Evolutionary conservation across 768 basidiomycete genomes (phyloP), one percentile per base, ranked within the genome.

Genomic region (Trametes maxima): DNA sequence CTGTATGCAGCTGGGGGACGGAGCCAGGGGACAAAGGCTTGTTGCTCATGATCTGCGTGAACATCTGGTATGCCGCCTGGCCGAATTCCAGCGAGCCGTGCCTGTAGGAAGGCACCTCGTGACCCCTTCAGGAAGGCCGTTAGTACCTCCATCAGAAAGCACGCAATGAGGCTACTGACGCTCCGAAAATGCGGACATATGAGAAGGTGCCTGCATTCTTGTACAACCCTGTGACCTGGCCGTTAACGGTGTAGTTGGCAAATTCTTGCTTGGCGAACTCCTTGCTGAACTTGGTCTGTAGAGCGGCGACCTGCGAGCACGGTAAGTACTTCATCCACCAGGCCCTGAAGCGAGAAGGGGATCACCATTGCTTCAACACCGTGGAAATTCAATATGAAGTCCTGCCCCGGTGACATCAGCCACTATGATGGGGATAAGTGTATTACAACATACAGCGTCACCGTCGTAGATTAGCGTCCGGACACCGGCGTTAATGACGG

Each of bases 171-270:
- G 35, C 1, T 2, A 69, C 69, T 67, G 55, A 69, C 68, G 71
- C 69, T 36, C 69, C 69, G 58, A 72, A 81, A 24, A 85, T 76
- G 12, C 84, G 77, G 17, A 86, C 68, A 63, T 85, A 86, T 14
- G 84, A 83, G 68, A 81, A 79, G 1, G 75, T 82, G 13, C 84
- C 85, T 5, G 85, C 83, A 56, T 84, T 85, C 74, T 86, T 86
- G 74, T 74, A 85, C 28, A 80, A 70, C 2, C 84, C 85, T 5
- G 85, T 74, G 1, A 70, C 59, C 57, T 80, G 75, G 0, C 85
- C 85, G 1, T 75, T 67, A 8, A 87, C 84, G 0, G 75, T 83
- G 71, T 77, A 86, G 40, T 76, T 75, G 6, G 76, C 63, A 68
- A 84, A 85, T 0, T 67, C 21, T 62, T 83, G 80, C 37, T 72